A percentile compares a stretch with the other conserved stretches of the same genome.
phyloP scores from a whole-genome alignment of 805 yeast genomes.

The Wickerhamiella kazuoi region DNA sequence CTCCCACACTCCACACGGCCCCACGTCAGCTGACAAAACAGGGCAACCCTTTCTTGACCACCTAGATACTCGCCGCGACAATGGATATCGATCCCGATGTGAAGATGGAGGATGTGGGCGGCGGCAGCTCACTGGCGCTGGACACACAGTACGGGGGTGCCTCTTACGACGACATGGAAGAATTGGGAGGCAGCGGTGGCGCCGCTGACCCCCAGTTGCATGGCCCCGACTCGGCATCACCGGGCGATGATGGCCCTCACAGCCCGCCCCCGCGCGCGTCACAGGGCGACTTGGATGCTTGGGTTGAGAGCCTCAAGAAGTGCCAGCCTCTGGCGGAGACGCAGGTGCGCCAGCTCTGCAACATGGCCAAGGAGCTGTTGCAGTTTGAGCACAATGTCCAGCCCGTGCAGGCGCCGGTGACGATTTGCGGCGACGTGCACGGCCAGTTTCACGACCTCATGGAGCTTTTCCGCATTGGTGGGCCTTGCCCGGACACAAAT shows the following conservation, averaged over 20 bases:
- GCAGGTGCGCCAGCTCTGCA: constrained; percentile 64
- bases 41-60: background rate
- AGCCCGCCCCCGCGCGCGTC: constrained; percentile 27
- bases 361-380: constrained; percentile 80
- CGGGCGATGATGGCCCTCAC: constrained; percentile 4
- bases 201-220: background rate
- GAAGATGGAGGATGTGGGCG: constrained; percentile 22
- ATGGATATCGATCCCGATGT: constrained; percentile 22
- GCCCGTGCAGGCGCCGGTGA: constrained; percentile 88
- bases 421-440: constrained; percentile 94
- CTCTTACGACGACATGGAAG: constrained; percentile 1
- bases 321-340: constrained; percentile 77
- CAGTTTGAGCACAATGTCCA: constrained; percentile 88
- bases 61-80: background rate
- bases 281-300: constrained; percentile 56
- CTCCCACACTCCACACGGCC: too few relatives aligned
- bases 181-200: background rate
- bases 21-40: background rate
- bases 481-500: constrained; percentile 86
- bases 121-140: background rate
- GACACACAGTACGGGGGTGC: background rate
- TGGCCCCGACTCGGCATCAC: constrained; percentile 1
- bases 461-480: constrained; percentile 90
- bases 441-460: constrained; percentile 94
- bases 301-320: constrained; percentile 69